Conservation (phyloP, 306 rosid species). For the Quercus ilex region DNA sequence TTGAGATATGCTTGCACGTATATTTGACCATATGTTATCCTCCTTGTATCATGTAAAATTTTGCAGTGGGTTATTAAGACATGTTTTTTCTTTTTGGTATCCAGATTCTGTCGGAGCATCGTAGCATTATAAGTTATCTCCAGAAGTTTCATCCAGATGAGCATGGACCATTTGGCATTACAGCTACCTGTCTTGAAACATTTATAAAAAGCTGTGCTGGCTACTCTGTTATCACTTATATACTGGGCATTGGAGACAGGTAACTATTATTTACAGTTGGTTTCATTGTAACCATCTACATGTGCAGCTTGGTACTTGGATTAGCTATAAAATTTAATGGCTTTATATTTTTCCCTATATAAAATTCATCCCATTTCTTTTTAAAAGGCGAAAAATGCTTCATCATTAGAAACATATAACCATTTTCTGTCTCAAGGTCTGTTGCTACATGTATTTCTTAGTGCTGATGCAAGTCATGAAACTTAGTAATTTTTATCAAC, state of each 20-base stretch:
- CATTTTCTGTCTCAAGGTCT: neutral
- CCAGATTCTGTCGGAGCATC: conserved; percentile 94
- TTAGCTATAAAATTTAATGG: neutral
- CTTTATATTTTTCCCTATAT: neutral
- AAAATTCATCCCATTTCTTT: neutral
- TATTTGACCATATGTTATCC: neutral
- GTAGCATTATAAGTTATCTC: conserved; percentile 88
- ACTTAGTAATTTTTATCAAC: too few species aligned
- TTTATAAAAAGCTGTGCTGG: conserved; percentile 99
- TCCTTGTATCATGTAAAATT: conserved; percentile 15
- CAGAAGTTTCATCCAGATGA: conserved; percentile 97
- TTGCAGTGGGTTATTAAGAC: conserved; percentile 26
- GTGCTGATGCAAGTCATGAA: neutral
- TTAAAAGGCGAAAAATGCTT: neutral
- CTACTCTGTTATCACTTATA: conserved; percentile 96
- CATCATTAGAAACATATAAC: neutral
- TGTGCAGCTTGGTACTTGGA: neutral
- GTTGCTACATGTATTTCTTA: neutral
- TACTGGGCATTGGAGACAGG: conserved; percentile 99
- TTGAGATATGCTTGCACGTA: neutral
- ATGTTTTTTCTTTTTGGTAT: neutral
- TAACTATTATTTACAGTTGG: conserved; percentile 25
- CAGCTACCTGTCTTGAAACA: conserved; percentile 94
- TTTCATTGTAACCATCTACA: neutral
- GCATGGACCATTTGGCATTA: conserved; percentile 92